These are phyloP conservation scores for Zhuliangozyma parablackwelliae DNA, from an alignment of 1,139 yeast genomes.

Conservation along the genomic window DNA sequence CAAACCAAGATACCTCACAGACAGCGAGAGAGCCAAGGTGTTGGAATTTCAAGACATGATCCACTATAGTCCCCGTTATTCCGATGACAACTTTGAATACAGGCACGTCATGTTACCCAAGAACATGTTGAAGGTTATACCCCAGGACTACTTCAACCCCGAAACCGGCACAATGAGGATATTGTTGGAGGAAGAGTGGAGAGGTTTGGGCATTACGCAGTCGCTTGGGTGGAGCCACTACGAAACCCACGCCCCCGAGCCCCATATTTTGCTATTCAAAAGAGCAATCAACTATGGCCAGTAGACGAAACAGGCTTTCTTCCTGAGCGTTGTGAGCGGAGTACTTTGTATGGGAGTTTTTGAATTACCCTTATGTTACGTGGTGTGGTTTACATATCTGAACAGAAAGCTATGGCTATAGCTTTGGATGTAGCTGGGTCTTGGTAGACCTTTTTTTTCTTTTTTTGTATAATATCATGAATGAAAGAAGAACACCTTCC, in stretches of 20 bases:
- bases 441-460: no score
- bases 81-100: constrained; percentile 81
- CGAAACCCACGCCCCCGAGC: constrained; percentile 98
- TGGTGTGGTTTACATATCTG: no score
- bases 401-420: no score
- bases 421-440: no score
- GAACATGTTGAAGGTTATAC: constrained; percentile 90
- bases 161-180: constrained; percentile 93
- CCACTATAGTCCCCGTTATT: constrained; percentile 88
- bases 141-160: constrained; percentile 92
- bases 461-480: no score
- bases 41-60: constrained; percentile 91
- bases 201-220: constrained; percentile 96
- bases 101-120: constrained; percentile 97
- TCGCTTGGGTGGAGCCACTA: constrained; percentile 98
- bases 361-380: no score
- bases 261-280: constrained; percentile 89
- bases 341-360: no score
- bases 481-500: no score
- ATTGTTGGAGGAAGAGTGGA: constrained; percentile 93
- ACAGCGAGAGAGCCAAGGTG: constrained; percentile 78
- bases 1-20: constrained; percentile 68
- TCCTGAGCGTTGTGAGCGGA: no score
- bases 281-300: constrained; percentile 45
- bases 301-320: neutral